A percentile compares a stretch with the other conserved stretches of the same genome.
Evolutionary conservation across 78 protist species (phyloP).

Genomic region (Polysphondylium violaceum): DNA sequence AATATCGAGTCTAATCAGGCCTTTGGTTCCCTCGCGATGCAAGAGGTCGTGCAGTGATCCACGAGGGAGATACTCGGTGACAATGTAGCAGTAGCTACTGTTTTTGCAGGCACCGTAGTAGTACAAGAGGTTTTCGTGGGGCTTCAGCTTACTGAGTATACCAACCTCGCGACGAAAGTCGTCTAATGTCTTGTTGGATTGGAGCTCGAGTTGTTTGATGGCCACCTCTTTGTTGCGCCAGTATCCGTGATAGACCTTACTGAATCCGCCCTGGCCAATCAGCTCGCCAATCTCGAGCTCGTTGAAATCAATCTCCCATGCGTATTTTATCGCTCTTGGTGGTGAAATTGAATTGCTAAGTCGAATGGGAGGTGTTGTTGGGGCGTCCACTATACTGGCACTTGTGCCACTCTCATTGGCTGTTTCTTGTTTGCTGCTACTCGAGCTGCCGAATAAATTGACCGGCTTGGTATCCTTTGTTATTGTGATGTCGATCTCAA

Average conservation of each 20-base stretch:
- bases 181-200: conserved; percentile 45
- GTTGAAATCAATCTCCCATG: conserved; percentile 69
- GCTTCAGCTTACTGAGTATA: conserved; percentile 41
- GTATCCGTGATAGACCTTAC: conserved; percentile 59
- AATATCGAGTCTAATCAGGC: conserved; percentile 25
- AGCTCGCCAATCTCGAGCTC: conserved; percentile 37
- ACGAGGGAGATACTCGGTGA: conserved; percentile 62
- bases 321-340: conserved; percentile 19
- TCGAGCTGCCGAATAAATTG: neutral
- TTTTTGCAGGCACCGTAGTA: conserved; percentile 71
- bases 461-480: neutral
- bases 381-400: too few relatives aligned
- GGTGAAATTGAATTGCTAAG: neutral
- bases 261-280: conserved; percentile 75
- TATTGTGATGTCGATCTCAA: neutral
- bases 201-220: conserved; percentile 64
- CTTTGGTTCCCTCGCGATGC: conserved; percentile 44
- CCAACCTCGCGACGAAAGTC: conserved; percentile 71
- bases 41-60: conserved; percentile 59
- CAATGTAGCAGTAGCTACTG: conserved; percentile 48
- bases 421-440: neutral
- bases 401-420: neutral
- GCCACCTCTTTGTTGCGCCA: conserved; percentile 69
- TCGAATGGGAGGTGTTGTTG: neutral
- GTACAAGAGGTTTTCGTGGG: conserved; percentile 46